These are phyloP conservation scores for Lachnellula subtilissima DNA, from an alignment of 2,329 filamentous ascomycete species.

Conservation along the genomic window DNA sequence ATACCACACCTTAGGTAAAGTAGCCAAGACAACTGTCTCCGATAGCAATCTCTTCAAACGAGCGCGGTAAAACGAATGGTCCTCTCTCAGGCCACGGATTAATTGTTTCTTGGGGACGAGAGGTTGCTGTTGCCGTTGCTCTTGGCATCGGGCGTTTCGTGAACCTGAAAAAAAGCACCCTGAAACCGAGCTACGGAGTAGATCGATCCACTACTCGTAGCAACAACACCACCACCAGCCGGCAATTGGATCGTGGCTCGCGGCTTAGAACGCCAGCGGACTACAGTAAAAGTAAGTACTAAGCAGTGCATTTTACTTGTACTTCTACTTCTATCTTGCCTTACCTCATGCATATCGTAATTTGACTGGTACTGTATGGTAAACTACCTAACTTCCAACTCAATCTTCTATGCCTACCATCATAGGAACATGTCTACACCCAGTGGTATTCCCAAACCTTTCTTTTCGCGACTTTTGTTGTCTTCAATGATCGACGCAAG, in stretches of 20 bases:
- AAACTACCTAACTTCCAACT: neutral
- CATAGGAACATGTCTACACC: neutral
- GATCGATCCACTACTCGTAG: neutral
- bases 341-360: neutral
- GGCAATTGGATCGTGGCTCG: neutral
- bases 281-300: neutral
- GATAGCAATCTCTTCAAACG: neutral
- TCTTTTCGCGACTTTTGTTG: neutral
- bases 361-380: neutral
- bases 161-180: neutral
- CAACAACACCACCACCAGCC: neutral
- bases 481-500: conserved; percentile 3
- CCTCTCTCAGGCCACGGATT: neutral
- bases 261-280: neutral
- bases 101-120: neutral
- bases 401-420: neutral
- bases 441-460: neutral
- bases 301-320: neutral
- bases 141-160: neutral
- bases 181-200: neutral
- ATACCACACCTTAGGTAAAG: neutral
- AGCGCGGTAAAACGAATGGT: neutral
- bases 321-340: neutral
- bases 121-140: neutral
- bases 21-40: neutral